Evolutionary conservation across 2,329 filamentous ascomycete species (phyloP), one percentile per base, ranked within the genome.

Genomic region (Phymatotrichopsis omnivora): DNA sequence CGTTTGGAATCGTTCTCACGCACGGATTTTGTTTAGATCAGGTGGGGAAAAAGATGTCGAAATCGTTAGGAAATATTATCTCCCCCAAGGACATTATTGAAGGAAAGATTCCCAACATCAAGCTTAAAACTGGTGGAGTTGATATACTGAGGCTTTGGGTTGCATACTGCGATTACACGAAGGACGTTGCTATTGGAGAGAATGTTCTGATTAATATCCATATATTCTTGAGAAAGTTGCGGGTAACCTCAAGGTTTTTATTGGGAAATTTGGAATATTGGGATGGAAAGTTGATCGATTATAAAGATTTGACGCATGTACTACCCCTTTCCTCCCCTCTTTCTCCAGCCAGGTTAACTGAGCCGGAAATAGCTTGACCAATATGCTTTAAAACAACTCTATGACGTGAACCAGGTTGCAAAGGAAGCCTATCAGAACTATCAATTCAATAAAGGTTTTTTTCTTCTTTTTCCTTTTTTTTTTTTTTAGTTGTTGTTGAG

Each of bases 11-110:
- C 3, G 70, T 98, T n/a, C 80, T 95, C 50, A 98, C 91, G 0
- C 91, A 98, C 61, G 91, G 91, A 1, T 98, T 98, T 62, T 87
- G 85, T 0, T 74, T 98, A 2, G 91, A 98, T 58, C 73, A 81
- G 38, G 68, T 82, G 27, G 87, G 87, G n/a, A 85, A 84, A 61
- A 98, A 98, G 64, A 98, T 98, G 91, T 95, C 87, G 61, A 98
- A 98, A 64, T 95, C 86, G 0, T 67, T 95, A 1, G 91, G 91
- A 12, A 98, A 98, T 60, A 80, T 83, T 22, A 78, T 96, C 45
- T 73, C 76, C 0, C 87, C 89, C 0, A 69, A 75, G 5, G 72
- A 94, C 52, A 86, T 98, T 55, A 54, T 95, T 69, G 76, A 85
- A 41, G 89, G 89, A 5, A 77, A 78, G 3, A 68, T 94, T 17